Conservation (phyloP, 768 basidiomycete species). For the Auricularia sp. region DNA sequence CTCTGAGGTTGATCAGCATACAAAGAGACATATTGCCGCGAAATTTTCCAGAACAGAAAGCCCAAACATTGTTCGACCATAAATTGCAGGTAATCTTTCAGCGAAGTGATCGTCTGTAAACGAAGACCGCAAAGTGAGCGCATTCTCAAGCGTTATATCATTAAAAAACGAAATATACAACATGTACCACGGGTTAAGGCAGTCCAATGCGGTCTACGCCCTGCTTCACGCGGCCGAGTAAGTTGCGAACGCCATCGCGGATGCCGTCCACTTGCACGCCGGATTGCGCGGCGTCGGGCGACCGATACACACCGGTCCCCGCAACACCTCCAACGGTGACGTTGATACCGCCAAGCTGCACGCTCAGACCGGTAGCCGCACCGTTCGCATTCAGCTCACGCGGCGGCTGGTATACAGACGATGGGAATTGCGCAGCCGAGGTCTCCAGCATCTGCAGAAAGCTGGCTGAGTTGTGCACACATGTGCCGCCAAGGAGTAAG, state of each 20-base stretch:
- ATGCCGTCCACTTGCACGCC: conserved; percentile 80
- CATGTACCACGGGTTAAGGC: conserved; percentile 2
- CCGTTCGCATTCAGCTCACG: conserved; percentile 54
- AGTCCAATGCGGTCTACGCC: conserved; percentile 37
- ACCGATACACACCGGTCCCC: conserved; percentile 77
- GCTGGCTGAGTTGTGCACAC: conserved; percentile 89
- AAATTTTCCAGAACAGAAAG: too few relatives aligned
- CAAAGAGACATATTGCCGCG: too few relatives aligned
- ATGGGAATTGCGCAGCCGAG: conserved; percentile 52
- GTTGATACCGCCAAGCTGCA: conserved; percentile 88
- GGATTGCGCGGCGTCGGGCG: conserved; percentile 42
- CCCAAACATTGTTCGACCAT: too few relatives aligned
- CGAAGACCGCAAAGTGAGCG: background rate
- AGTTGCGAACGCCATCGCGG: conserved; percentile 75
- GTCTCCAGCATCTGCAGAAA: conserved; percentile 84
- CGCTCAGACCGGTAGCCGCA: conserved; percentile 57
- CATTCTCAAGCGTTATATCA: background rate
- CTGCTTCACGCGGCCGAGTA: conserved; percentile 84
- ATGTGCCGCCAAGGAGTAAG: conserved; percentile 86
- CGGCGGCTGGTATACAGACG: conserved; percentile 63
- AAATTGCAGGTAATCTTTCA: too few relatives aligned
- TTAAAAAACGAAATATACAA: background rate
- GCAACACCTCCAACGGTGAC: conserved; percentile 84
- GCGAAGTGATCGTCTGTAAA: too few relatives aligned
- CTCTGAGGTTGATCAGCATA: too few relatives aligned